Evolutionary conservation across 2,329 filamentous ascomycete species (phyloP), one percentile per base, ranked within the genome.

Genomic region (Fusarium transvaalense): DNA sequence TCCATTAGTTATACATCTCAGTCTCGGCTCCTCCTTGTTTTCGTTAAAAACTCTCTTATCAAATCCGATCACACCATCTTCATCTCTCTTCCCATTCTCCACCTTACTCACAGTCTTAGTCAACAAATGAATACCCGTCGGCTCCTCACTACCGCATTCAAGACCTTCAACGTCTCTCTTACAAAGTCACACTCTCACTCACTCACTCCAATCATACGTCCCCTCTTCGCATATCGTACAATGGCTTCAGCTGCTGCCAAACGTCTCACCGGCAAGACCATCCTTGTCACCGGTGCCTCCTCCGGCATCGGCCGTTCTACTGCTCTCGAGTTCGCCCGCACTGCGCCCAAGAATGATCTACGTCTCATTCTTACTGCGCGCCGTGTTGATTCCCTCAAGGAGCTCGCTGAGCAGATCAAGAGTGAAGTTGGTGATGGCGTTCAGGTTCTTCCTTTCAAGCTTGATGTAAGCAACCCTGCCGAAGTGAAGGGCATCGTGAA

Each of bases 271-370:
- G 94, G 94, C 86, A 98, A 98, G 84, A 98, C 94, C 6, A 85
- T 98, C 61, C 81, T 98, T 59, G 88, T 99, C 68, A 98, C 96
- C 7, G 96, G 96, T 58, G 96, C 96, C 32, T 96, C 92, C 6
- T 97, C 93, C 21, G 96, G 96, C 66, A 98, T 99, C 79, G 96
- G 96, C 25, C 88, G 86, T 57, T 88, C 87, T 73, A 91, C 88
- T 19, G 96, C 95, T n/a, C 83, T 96, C 69, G 96, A 98, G 80
- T 99, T 98, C 76, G 96, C 96, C 27, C 89, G 93, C 59, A 95
- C 94, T 3, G 87, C 91, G 23, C 93, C 93, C 10, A 86, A 89
- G 57, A 85, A 90, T 76, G 87, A 91, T 78, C 85, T 98, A 70
- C 93, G 92, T 78, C 85, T 99, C 51, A 89, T 98, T 72, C 81